Percentiles rank a stretch among this genome's conserved stretches.
Conservation (phyloP, 179 eudicot species). For the Patellifolia procumbens region DNA sequence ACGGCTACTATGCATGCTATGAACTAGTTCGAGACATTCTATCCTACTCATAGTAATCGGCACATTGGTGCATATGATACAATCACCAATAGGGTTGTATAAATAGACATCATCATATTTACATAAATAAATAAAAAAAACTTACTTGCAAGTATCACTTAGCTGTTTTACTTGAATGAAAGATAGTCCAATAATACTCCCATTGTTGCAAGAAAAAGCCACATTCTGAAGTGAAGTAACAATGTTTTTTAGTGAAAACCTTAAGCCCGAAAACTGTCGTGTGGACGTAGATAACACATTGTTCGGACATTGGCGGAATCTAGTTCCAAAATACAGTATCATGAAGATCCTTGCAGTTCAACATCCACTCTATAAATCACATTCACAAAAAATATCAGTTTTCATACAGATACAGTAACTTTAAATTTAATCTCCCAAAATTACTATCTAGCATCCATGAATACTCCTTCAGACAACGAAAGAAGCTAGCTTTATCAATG, state of each 20-base stretch:
- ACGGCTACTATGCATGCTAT: neutral
- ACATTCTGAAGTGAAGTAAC: conserved; percentile 28
- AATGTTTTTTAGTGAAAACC: conserved; percentile 17
- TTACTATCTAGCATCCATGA: no score
- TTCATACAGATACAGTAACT: neutral
- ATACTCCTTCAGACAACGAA: no score
- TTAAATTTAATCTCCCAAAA: neutral
- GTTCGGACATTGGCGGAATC: conserved; percentile 32
- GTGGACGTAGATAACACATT: conserved; percentile 24
- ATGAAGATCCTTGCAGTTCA: conserved; percentile 36
- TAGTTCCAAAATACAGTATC: conserved; percentile 40
- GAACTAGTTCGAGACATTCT: no score
- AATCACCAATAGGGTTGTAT: no score
- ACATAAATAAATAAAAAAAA: conserved; percentile 8
- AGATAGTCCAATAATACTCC: conserved; percentile 30
- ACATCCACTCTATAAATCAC: conserved; percentile 34
- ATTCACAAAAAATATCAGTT: conserved; percentile 10
- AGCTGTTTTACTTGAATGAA: conserved; percentile 29
- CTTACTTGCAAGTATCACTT: conserved; percentile 46
- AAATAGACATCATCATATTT: no score
- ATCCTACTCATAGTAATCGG: no score
- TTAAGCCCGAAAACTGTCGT: conserved; percentile 18
- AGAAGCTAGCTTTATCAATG: no score
- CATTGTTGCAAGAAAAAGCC: conserved; percentile 33
- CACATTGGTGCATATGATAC: no score